Percentiles rank a stretch among this genome's conserved stretches.
phyloP scores from a whole-genome alignment of 306 rosid species.

The Ormosia semicastrata region DNA sequence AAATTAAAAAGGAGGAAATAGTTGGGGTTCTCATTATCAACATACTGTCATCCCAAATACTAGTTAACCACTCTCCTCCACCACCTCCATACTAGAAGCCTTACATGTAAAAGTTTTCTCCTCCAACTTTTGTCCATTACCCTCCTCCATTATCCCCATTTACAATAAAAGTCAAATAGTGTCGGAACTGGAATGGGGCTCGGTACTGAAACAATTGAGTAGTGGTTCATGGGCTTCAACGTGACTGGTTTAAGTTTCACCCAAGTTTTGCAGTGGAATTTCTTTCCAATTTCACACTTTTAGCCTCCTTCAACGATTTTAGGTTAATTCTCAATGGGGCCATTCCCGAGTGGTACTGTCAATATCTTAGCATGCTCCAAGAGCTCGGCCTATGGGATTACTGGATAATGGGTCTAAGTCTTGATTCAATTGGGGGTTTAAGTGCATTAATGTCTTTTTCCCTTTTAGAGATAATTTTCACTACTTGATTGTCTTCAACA shows the following conservation, averaged over 20 bases:
- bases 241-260: constrained; percentile 51
- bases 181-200: constrained; percentile 67
- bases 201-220: constrained; percentile 58
- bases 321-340: constrained; percentile 73
- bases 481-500: constrained; percentile 60
- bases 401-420: constrained; percentile 60
- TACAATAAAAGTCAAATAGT: constrained; percentile 53
- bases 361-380: constrained; percentile 42
- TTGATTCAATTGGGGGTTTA: constrained; percentile 63
- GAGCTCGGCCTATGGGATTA: constrained; percentile 66
- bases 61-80: too few species aligned
- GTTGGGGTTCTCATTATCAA: too few species aligned
- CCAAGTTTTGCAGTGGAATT: too few species aligned
- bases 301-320: too few species aligned
- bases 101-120: too few species aligned
- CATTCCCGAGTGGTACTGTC: constrained; percentile 83
- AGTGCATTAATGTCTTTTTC: constrained; percentile 35
- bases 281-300: too few species aligned
- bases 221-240: constrained; percentile 27
- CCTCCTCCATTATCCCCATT: too few species aligned
- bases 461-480: constrained; percentile 59
- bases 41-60: too few species aligned
- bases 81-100: too few species aligned
- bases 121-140: too few species aligned
- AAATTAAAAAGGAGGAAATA: too few species aligned